These are phyloP conservation scores for Phytophthora megakarya DNA, from an alignment of 352 stramenopile genomes.

Conservation along the genomic window DNA sequence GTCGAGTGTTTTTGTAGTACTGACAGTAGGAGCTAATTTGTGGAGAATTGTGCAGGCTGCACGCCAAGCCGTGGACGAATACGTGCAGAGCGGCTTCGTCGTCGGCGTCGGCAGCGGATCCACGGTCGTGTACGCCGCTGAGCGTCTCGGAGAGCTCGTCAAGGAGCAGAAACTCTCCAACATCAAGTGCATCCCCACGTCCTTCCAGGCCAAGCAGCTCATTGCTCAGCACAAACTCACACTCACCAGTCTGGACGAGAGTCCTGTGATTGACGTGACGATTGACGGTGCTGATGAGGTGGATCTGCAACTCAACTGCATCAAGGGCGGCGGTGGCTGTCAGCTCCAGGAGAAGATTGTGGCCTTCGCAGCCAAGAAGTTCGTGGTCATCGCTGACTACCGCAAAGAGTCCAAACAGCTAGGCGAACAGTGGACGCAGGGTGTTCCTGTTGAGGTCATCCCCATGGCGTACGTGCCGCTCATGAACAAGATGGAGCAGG, in stretches of 20 bases:
- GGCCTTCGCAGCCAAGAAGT: conserved; percentile 95
- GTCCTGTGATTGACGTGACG: conserved; percentile 95
- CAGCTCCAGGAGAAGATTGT: conserved; percentile 95
- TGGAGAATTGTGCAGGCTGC: conserved; percentile 53
- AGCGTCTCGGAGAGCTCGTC: conserved; percentile 95
- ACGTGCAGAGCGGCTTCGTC: conserved; percentile 94
- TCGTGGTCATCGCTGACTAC: conserved; percentile 97
- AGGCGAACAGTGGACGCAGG: conserved; percentile 87
- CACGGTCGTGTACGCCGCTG: conserved; percentile 98
- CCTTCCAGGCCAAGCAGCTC: conserved; percentile 96
- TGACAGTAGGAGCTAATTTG: neutral
- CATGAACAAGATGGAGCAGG: conserved; percentile 67
- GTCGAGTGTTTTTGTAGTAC: neutral
- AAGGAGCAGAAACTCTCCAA: conserved; percentile 87
- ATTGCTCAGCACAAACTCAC: conserved; percentile 80
- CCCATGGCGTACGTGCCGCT: conserved; percentile 97
- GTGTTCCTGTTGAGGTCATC: conserved; percentile 96
- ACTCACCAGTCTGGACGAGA: conserved; percentile 81
- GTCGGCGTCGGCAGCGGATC: conserved; percentile 98
- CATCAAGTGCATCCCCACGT: conserved; percentile 98
- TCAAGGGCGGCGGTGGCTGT: conserved; percentile 97
- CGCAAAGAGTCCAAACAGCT: conserved; percentile 91
- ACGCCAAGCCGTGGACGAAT: conserved; percentile 91
- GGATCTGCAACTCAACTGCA: conserved; percentile 96
- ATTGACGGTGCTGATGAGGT: conserved; percentile 99